Evolutionary conservation across 2,329 filamentous ascomycete species (phyloP).

Genomic region (Macrophomina tecta): DNA sequence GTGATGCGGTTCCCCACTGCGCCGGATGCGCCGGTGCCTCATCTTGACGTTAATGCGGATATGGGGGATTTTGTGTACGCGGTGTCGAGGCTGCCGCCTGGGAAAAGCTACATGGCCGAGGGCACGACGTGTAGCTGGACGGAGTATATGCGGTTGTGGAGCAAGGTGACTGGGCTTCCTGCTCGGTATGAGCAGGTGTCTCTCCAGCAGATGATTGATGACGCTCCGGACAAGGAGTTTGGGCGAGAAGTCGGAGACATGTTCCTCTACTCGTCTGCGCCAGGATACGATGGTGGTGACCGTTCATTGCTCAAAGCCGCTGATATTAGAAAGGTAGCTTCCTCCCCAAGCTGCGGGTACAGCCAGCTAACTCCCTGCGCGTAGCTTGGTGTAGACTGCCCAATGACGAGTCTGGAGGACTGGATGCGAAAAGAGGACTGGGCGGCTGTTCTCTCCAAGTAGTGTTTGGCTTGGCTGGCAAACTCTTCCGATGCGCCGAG

Average conservation of each 20-base stretch:
- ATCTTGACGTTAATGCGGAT: constrained; percentile 9
- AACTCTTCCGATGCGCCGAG: no score
- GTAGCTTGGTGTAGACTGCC: constrained; percentile 52
- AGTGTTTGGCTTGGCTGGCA: no score
- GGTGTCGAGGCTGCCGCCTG: constrained; percentile 11
- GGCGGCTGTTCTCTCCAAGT: constrained; percentile 29
- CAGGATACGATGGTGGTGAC: constrained; percentile 57
- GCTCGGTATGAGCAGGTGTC: constrained; percentile 35
- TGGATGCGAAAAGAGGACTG: constrained; percentile 40
- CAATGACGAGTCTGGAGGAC: constrained; percentile 39
- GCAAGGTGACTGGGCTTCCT: background rate
- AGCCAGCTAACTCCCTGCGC: background rate
- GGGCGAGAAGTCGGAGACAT: constrained; percentile 55
- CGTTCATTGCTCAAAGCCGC: background rate
- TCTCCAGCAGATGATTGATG: constrained; percentile 49
- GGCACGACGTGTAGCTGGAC: constrained; percentile 19
- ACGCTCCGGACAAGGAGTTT: constrained; percentile 47
- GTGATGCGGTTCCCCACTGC: background rate
- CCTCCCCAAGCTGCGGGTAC: constrained; percentile 32
- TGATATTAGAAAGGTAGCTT: constrained; percentile 10
- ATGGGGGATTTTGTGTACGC: constrained; percentile 12
- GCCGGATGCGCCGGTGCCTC: constrained; percentile 14
- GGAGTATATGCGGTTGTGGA: constrained; percentile 20
- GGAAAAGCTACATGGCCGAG: constrained; percentile 4
- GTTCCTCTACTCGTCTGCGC: constrained; percentile 55